A percentile compares a stretch with the other conserved stretches of the same genome.
Evolutionary conservation across 768 basidiomycete genomes (phyloP).

Genomic region (Kwoniella heveanensis): DNA sequence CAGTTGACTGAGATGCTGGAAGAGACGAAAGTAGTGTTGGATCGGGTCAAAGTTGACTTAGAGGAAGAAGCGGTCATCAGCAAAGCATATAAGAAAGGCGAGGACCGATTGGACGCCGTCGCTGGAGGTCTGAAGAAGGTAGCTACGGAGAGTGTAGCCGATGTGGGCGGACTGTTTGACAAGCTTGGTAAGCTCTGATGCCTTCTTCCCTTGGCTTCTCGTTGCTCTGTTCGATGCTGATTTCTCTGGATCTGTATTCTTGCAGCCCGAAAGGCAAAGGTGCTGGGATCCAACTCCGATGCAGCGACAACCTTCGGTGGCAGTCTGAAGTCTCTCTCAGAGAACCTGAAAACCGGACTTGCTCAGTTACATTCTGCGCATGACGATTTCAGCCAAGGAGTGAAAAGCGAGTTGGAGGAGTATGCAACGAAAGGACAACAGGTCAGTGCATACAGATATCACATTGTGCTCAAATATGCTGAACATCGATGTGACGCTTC

Average conservation of each 20-base stretch:
- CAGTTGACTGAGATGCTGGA: conserved; percentile 63
- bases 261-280: conserved; percentile 71
- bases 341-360: conserved; percentile 64
- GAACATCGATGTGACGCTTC: neutral
- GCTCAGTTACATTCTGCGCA: conserved; percentile 66
- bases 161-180: conserved; percentile 71
- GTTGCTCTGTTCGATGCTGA: too few relatives aligned
- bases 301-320: conserved; percentile 68
- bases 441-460: conserved; percentile 36
- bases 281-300: conserved; percentile 68
- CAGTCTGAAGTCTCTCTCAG: conserved; percentile 63
- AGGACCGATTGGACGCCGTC: conserved; percentile 69
- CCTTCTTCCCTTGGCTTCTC: too few relatives aligned
- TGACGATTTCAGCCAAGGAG: conserved; percentile 61
- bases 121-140: conserved; percentile 70
- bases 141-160: conserved; percentile 68
- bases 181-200: conserved; percentile 88
- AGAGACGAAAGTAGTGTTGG: conserved; percentile 65
- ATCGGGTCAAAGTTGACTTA: conserved; percentile 63
- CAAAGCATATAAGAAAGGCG: conserved; percentile 74
- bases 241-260: too few relatives aligned
- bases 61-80: conserved; percentile 80
- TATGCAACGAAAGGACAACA: conserved; percentile 66
- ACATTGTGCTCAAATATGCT: neutral
- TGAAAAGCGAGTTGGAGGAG: conserved; percentile 64